Percentiles rank a stretch among this genome's conserved stretches.
Conservation (phyloP, 2,329 filamentous ascomycete genomes). For the Amesomyces nigricolor region DNA sequence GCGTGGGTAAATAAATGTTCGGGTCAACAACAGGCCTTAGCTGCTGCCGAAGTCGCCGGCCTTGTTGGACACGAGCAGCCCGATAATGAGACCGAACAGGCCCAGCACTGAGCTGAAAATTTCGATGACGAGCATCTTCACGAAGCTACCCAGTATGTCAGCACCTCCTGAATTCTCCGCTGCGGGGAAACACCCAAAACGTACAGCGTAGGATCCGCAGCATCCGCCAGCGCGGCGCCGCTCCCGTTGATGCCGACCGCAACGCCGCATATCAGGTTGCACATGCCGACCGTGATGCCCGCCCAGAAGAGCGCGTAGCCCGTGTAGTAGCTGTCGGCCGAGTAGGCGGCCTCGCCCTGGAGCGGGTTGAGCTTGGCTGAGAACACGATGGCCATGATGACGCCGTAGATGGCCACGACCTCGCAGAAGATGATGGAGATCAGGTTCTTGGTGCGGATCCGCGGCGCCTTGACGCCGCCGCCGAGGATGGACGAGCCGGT, state of each 20-base stretch:
- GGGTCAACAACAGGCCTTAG: neutral
- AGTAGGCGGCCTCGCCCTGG: slow-evolving; percentile 59
- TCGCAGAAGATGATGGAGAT: slow-evolving; percentile 99
- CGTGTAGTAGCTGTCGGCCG: slow-evolving; percentile 80
- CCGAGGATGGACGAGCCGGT: slow-evolving; percentile 96
- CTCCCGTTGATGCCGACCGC: slow-evolving; percentile 97
- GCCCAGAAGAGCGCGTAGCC: slow-evolving; percentile 96
- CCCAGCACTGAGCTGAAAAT: slow-evolving; percentile 98
- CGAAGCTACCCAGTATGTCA: slow-evolving; percentile 59
- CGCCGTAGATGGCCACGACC: slow-evolving; percentile 98
- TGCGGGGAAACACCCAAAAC: slow-evolving; percentile 32
- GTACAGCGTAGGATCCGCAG: slow-evolving; percentile 82
- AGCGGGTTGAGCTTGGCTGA: slow-evolving; percentile 75
- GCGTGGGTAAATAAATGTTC: slow-evolving; percentile 1
- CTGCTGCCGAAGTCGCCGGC: slow-evolving; percentile 63
- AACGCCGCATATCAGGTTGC: slow-evolving; percentile 93
- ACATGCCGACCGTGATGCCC: slow-evolving; percentile 87
- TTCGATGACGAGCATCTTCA: slow-evolving; percentile 98
- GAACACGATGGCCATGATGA: slow-evolving; percentile 99
- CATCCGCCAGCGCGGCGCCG: slow-evolving; percentile 92
- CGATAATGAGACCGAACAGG: slow-evolving; percentile 92
- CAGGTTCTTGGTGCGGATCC: slow-evolving; percentile 98
- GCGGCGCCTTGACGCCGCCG: slow-evolving; percentile 90
- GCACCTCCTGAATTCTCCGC: neutral
- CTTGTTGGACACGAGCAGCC: slow-evolving; percentile 80